These are phyloP conservation scores for Venturia asperata DNA, from an alignment of 2,329 filamentous ascomycete species.

Conservation along the genomic window DNA sequence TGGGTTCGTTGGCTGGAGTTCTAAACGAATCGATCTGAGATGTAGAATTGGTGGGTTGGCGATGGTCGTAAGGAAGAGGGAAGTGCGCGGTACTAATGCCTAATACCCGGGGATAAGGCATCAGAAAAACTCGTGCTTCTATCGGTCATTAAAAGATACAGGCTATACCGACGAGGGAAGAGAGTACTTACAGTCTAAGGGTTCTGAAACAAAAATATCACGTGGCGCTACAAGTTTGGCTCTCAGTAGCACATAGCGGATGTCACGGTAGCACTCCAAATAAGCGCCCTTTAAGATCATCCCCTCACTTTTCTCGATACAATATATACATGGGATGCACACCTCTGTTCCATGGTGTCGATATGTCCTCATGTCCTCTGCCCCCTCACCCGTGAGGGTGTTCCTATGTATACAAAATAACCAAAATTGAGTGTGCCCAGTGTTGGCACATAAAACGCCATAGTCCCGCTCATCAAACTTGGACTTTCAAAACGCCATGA, in stretches of 20 bases:
- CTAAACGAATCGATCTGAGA: too few species aligned
- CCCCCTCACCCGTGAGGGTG: background rate
- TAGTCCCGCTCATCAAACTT: background rate
- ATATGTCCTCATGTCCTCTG: background rate
- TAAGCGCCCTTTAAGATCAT: background rate
- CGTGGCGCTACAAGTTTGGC: background rate
- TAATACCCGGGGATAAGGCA: too few species aligned
- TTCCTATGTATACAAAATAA: background rate
- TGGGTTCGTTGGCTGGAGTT: too few species aligned
- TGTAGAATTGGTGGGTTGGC: too few species aligned
- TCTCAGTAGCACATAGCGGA: background rate
- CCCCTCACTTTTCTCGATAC: background rate
- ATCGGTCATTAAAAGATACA: too few species aligned
- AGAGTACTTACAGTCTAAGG: background rate
- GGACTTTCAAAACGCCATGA: background rate
- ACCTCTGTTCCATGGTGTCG: background rate
- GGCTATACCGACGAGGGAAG: too few species aligned
- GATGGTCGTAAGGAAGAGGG: too few species aligned
- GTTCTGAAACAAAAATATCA: background rate
- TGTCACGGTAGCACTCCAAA: background rate
- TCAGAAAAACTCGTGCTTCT: too few species aligned
- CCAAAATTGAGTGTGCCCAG: background rate
- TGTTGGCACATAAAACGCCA: background rate
- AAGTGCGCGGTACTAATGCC: too few species aligned
- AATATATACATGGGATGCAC: slow-evolving; percentile 2